Evolutionary conservation across 2,329 filamentous ascomycete species (phyloP), one percentile per base, ranked within the genome.

Genomic region (Penicillium italicum): DNA sequence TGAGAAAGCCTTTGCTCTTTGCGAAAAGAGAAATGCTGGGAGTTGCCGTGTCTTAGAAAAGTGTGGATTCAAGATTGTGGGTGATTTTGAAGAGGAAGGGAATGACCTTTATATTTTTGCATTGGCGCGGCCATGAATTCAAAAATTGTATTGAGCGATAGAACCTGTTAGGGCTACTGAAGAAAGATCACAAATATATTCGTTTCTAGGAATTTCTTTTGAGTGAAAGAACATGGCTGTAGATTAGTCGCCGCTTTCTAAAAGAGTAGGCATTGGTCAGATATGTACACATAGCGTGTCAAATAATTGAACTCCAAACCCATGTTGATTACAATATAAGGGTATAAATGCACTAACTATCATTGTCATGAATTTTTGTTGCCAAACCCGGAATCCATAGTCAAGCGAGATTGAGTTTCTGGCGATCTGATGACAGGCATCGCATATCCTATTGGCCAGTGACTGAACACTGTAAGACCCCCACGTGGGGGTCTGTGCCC

Each of bases 11-110:
- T 66, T 59, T 48, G 66, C 66, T 6, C 37, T 67, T 2, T 62
- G 54, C 34, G 56, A 66, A 36, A 58, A 57, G 48, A 9, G 1
- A 0, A 68, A 68, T 34, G 2, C 28, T 12, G 66, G 50, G 4
- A 66, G 62, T 20, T 44, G 41, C 18, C 37, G 36, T 16, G 66
- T 68, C 0, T 36, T 68, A n/a, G 57, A 44, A n/a, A 68, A 67
- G 24, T 68, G 65, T 44, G 63, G 62, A 0, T 65, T 62, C 49
- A 36, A 55, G 10, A 7, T 62, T 5, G 42, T 56, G 5, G 50
- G 50, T 12, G 53, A 62, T 28, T 18, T 56, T 11, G 28, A 12
- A 4, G 58, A 53, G 30, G 61, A 53, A 2, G 38, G 30, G 12
- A 44, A 56, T 56, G 50, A 64, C 20, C 48, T 65, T 34, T 58